Evolutionary conservation across 148 eudicot genomes (phyloP).

Genomic region (Vaccinium macrocarpon): DNA sequence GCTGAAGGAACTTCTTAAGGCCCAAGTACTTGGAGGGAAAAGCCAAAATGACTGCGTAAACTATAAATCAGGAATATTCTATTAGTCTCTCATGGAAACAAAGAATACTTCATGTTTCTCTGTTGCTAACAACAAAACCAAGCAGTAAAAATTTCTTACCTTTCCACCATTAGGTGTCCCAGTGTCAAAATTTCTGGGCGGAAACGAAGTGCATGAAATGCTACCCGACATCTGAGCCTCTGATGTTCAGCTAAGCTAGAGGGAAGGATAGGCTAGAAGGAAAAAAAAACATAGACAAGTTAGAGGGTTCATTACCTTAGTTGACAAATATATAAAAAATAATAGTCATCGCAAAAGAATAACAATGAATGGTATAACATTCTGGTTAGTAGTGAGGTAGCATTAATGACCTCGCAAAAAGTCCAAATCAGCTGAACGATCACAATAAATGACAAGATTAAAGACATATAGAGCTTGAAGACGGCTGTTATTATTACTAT

Average conservation of each 20-base stretch:
- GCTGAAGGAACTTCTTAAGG: neutral
- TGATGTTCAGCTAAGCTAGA: slow-evolving; percentile 76
- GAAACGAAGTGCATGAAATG: slow-evolving; percentile 87
- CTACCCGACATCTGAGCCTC: slow-evolving; percentile 95
- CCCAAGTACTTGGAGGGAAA: neutral
- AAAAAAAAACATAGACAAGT: slow-evolving; percentile 13
- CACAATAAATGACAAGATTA: neutral
- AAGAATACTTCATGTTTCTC: neutral
- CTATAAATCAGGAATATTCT: neutral
- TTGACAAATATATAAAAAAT: neutral
- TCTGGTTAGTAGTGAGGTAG: neutral
- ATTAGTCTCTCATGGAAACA: neutral
- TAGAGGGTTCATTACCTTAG: neutral
- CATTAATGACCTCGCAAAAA: neutral
- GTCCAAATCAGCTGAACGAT: neutral
- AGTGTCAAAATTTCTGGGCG: slow-evolving; percentile 71
- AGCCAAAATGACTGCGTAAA: neutral
- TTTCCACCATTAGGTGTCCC: slow-evolving; percentile 71
- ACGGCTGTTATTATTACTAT: neutral
- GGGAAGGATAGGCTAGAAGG: slow-evolving; percentile 62
- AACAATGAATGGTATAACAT: slow-evolving; percentile 9
- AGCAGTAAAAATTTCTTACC: slow-evolving; percentile 36
- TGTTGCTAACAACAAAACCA: neutral
- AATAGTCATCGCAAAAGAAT: slow-evolving; percentile 21
- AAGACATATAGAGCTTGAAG: neutral